Base-by-base conservation (phyloP, 805 yeast species). In the Hanseniaspora meyeri region DNA sequence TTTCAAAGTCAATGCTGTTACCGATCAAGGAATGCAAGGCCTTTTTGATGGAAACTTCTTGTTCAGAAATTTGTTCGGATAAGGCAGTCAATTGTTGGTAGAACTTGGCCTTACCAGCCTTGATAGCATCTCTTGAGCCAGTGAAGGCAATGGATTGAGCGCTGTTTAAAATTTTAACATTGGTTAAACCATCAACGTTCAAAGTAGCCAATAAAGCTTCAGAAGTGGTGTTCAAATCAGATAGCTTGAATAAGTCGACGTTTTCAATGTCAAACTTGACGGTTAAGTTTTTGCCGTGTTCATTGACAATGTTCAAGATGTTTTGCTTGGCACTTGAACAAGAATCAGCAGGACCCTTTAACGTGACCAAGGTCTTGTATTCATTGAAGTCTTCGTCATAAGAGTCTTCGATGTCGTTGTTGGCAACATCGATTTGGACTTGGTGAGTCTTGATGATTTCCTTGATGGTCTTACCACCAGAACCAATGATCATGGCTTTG, bases 341-440 rank as follows among this genome's bases (percentile, higher is more conserved):
- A 56, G 96, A 89, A 66, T 86, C 95, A 59, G 79, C 77, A 65
- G 89, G 95, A 71, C 97, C 97, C 59, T 80, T 84, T 57, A 90
- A 73, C 31, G 80, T 71, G 55, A 90, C 83, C 37, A 74, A 72
- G 36, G 85, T 75, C n/a, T 78, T 67, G 49, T 74, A 79, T 39
- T 83, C 83, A 63, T 78, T 79, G 52, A 80, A 68, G 60, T 82
- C 87, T 36, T 77, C 82, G 57, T 74, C 79, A 39, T 66, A 74
- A 42, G 75, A 70, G 46, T 68, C 69, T 31, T 69, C 66, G 12
- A 56, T 39, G 17, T 61, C 61, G 34, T 64, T 66, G 59, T 63
- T 64, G n/a, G 66, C 64, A 53, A 68, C 72, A 51, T 81, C 84
- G 63, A 90, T 82, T 63, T 86, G 86, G 62, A 90, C 80, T 62